phyloP scores from a whole-genome alignment of 2,329 filamentous ascomycete genomes.

The Paraconiothyrium sp. region DNA sequence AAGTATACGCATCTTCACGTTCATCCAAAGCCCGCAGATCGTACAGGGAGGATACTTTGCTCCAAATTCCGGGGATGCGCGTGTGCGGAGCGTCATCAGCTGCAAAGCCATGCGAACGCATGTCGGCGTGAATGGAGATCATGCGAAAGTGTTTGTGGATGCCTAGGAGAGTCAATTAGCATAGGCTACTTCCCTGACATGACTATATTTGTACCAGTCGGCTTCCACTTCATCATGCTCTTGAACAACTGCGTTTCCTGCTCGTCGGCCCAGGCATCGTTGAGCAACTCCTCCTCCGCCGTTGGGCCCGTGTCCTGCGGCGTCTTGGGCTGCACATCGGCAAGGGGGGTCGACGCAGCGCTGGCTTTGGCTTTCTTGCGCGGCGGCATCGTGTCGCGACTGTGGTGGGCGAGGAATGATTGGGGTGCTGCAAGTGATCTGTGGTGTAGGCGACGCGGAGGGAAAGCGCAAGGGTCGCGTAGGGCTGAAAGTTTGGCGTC shows the following conservation, averaged over 20 bases:
- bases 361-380: constrained; percentile 72
- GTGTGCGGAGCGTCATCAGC: constrained; percentile 78
- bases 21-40: constrained; percentile 88
- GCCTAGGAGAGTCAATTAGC: constrained; percentile 41
- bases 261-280: constrained; percentile 92
- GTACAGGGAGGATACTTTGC: constrained; percentile 83
- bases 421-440: background rate
- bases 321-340: constrained; percentile 52
- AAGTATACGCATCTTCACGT: constrained; percentile 70
- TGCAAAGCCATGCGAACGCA: constrained; percentile 69
- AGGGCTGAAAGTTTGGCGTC: constrained; percentile 45
- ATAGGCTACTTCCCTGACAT: background rate
- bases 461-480: constrained; percentile 30
- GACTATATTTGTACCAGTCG: constrained; percentile 68
- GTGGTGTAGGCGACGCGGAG: constrained; percentile 18
- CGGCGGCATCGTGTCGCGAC: constrained; percentile 67
- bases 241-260: constrained; percentile 94
- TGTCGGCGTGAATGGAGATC: constrained; percentile 49
- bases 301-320: constrained; percentile 49
- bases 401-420: constrained; percentile 5
- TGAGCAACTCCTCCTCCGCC: constrained; percentile 62
- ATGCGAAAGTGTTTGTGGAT: constrained; percentile 69
- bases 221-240: constrained; percentile 92
- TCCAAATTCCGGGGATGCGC: constrained; percentile 90
- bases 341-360: constrained; percentile 65